Evolutionary conservation across 2,329 filamentous ascomycete species (phyloP).

Genomic region (Xylogone sp.): DNA sequence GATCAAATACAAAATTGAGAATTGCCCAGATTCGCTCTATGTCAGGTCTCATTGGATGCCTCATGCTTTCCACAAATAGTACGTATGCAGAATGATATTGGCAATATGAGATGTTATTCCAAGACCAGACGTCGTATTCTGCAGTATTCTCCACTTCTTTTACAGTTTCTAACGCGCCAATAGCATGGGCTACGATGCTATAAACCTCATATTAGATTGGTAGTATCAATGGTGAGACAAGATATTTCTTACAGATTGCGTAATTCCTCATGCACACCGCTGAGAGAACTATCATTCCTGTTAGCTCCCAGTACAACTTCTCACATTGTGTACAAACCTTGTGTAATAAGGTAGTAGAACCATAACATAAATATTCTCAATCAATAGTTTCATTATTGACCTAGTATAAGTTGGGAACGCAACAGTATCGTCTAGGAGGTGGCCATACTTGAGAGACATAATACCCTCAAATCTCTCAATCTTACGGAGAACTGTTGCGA

Average conservation of each 20-base stretch:
- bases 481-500: background rate
- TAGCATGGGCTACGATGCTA: background rate
- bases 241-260: background rate
- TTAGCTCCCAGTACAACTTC: background rate
- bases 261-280: background rate
- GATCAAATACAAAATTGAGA: background rate
- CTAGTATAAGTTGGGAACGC: background rate
- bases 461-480: background rate
- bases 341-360: background rate
- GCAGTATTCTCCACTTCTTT: background rate
- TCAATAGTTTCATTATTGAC: background rate
- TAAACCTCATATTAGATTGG: background rate
- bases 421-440: background rate
- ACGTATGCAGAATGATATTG: background rate
- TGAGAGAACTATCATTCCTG: background rate
- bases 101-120: background rate
- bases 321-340: background rate
- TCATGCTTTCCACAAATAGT: background rate
- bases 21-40: background rate
- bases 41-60: background rate
- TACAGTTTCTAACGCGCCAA: background rate
- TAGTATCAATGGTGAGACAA: background rate
- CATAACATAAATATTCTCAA: background rate
- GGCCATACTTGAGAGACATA: background rate
- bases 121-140: background rate